Evolutionary conservation across 306 rosid species (phyloP).

Genomic region (Citrullus amarus): DNA sequence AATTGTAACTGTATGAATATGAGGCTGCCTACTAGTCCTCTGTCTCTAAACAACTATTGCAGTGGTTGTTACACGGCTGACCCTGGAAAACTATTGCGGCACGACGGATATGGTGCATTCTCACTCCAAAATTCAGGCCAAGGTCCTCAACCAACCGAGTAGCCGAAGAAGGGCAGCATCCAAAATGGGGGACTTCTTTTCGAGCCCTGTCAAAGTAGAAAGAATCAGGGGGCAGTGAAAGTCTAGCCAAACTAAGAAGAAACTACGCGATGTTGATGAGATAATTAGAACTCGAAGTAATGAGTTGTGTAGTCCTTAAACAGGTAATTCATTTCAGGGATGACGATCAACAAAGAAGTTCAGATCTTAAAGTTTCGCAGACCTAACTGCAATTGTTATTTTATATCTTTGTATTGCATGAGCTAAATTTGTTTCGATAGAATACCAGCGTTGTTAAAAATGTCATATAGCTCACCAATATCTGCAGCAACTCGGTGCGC

Average conservation of each 20-base stretch:
- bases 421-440: neutral
- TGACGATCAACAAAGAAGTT: neutral
- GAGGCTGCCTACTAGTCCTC: neutral
- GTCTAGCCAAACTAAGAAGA: neutral
- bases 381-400: neutral
- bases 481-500: constrained; percentile 97
- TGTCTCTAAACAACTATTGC: neutral
- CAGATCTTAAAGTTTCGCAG: neutral
- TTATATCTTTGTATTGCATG: neutral
- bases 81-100: neutral
- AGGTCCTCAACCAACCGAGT: constrained; percentile 71
- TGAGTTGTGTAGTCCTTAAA: neutral
- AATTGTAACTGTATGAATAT: neutral
- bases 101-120: neutral
- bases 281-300: neutral
- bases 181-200: constrained; percentile 71
- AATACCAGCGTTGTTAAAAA: neutral
- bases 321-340: neutral
- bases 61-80: neutral
- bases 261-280: neutral
- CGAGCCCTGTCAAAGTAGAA: constrained; percentile 41
- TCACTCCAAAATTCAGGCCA: constrained; percentile 39
- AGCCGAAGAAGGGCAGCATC: constrained; percentile 61
- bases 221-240: neutral
- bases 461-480: constrained; percentile 38